These are phyloP conservation scores for Amylostereum areolatum DNA, from an alignment of 1,284 basidiomycete species.

Conservation along the genomic window DNA sequence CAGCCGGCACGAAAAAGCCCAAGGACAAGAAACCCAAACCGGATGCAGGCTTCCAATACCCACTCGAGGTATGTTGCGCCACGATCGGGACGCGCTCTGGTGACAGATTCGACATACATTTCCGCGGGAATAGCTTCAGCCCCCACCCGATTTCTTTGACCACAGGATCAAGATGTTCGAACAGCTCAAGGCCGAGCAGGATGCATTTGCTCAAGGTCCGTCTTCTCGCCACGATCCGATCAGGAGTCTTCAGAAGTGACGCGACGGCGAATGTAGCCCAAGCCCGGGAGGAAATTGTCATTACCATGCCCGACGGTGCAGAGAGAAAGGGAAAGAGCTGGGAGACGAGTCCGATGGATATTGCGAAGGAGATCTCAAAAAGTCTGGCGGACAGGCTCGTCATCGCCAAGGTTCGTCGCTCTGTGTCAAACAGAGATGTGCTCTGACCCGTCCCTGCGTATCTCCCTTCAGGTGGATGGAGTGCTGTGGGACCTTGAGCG, in stretches of 20 bases:
- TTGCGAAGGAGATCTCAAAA: conserved; percentile 86
- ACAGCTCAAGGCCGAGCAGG: conserved; percentile 82
- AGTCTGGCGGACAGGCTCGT: conserved; percentile 87
- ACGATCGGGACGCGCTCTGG: no score
- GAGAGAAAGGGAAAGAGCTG: conserved; percentile 81
- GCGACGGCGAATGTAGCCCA: conserved; percentile 50
- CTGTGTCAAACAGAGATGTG: not conserved
- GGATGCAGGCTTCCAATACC: conserved; percentile 37
- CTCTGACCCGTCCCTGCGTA: conserved; percentile 1
- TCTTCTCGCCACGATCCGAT: conserved; percentile 1
- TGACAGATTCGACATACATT: no score
- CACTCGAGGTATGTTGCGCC: conserved; percentile 48
- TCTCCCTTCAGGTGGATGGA: conserved; percentile 67
- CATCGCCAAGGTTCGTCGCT: conserved; percentile 76
- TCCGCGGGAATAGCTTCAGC: conserved; percentile 54
- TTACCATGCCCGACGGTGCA: conserved; percentile 88
- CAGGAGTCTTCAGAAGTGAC: not conserved
- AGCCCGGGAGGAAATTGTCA: conserved; percentile 75
- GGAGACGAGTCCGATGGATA: conserved; percentile 94
- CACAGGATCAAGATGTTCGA: conserved; percentile 91
- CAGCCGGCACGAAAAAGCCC: conserved; percentile 31
- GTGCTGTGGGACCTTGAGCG: conserved; percentile 93
- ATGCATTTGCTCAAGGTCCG: conserved; percentile 73
- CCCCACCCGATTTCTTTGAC: conserved; percentile 84
- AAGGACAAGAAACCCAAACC: conserved; percentile 50